Conservation (phyloP, 306 rosid species). For the Elaeagnus macrophylla region DNA sequence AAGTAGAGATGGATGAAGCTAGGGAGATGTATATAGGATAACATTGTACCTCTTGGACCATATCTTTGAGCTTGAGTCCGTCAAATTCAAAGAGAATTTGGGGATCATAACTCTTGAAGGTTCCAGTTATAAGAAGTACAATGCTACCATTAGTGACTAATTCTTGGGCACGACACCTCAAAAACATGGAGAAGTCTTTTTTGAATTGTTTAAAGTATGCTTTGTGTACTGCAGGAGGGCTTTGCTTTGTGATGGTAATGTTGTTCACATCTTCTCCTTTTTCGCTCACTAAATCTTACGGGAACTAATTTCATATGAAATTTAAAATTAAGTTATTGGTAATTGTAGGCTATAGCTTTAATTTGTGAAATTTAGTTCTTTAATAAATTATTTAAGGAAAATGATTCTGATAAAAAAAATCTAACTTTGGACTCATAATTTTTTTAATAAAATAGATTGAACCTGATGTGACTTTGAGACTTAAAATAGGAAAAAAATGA, state of each 20-base stretch:
- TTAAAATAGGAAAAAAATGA: too few species aligned
- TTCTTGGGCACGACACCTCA: slow-evolving; percentile 31
- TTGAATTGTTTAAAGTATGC: slow-evolving; percentile 26
- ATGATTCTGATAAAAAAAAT: too few species aligned
- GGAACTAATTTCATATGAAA: slow-evolving; percentile 6
- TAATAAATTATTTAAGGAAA: too few species aligned
- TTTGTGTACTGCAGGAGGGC: slow-evolving; percentile 15
- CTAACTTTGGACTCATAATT: too few species aligned
- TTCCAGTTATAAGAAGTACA: slow-evolving; percentile 28
- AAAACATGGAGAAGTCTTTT: background rate
- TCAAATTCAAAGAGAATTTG: slow-evolving; percentile 7
- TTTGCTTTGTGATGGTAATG: background rate
- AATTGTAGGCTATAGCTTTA: too few species aligned
- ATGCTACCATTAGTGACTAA: slow-evolving; percentile 24
- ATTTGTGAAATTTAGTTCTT: too few species aligned
- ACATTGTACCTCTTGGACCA: slow-evolving; percentile 35
- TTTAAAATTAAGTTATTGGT: too few species aligned
- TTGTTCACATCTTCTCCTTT: slow-evolving; percentile 12
- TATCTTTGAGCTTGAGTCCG: slow-evolving; percentile 27
- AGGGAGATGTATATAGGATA: too few species aligned
- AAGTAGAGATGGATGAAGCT: too few species aligned
- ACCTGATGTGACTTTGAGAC: too few species aligned
- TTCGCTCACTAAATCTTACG: slow-evolving; percentile 6
- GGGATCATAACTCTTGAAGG: slow-evolving; percentile 6
- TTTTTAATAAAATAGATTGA: too few species aligned